Conservation (phyloP, 805 yeast genomes). For the Saccharomyces eubayanus region DNA sequence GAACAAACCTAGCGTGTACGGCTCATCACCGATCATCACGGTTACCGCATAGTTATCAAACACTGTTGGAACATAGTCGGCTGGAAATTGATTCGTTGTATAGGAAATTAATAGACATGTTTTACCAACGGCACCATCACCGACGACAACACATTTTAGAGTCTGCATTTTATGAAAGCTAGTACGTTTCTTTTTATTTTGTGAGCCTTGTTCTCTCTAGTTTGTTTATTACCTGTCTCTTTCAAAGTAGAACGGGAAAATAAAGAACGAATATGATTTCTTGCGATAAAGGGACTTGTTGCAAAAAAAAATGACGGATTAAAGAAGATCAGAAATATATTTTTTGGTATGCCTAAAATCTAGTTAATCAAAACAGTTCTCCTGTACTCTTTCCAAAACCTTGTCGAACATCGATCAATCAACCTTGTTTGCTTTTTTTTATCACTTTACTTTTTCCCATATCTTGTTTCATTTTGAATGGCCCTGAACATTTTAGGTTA, state of each 20-base stretch:
- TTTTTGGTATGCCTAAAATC: background rate
- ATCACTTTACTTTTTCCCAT: background rate
- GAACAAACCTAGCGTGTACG: slow-evolving; percentile 91
- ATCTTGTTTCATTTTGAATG: background rate
- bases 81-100: slow-evolving; percentile 94
- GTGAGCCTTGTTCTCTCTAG: background rate
- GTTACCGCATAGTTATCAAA: slow-evolving; percentile 93
- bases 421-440: background rate
- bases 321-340: background rate
- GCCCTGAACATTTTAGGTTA: background rate
- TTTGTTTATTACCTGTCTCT: background rate
- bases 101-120: slow-evolving; percentile 92
- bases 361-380: background rate
- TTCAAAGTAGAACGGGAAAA: background rate
- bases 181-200: background rate
- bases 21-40: slow-evolving; percentile 95
- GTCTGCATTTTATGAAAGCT: slow-evolving; percentile 34
- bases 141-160: slow-evolving; percentile 94
- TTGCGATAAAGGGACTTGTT: background rate
- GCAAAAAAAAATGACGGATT: background rate
- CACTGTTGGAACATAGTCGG: slow-evolving; percentile 98
- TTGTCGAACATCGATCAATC: background rate
- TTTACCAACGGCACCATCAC: slow-evolving; percentile 99
- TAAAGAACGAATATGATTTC: background rate
- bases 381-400: background rate